A percentile compares a stretch with the other conserved stretches of the same genome.
Conservation (phyloP, 495 filamentous ascomycete species). For the Lophium mytilinum region DNA sequence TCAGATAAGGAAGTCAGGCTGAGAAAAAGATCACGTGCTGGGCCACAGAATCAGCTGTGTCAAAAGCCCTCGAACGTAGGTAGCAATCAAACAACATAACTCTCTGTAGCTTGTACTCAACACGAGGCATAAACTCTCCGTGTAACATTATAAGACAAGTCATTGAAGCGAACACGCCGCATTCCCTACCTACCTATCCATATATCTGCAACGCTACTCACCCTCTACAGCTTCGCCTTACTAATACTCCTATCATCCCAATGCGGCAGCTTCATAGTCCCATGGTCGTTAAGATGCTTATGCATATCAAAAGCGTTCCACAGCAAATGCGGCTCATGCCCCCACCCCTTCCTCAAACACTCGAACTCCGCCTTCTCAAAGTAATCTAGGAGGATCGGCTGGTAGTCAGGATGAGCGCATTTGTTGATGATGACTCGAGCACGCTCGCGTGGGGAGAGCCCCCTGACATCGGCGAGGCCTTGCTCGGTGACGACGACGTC, state of each 20-base stretch:
- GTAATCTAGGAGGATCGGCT: conserved; percentile 74
- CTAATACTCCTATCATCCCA: conserved; percentile 33
- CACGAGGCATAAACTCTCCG: too few species aligned
- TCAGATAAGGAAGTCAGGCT: too few species aligned
- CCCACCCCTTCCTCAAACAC: conserved; percentile 81
- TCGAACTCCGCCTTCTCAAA: conserved; percentile 81
- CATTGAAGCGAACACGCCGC: too few species aligned
- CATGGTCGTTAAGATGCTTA: conserved; percentile 67
- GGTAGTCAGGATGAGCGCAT: conserved; percentile 80
- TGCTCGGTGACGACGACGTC: conserved; percentile 84
- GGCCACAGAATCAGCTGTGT: too few species aligned
- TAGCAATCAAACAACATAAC: too few species aligned
- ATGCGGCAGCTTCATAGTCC: conserved; percentile 69
- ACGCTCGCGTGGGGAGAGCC: conserved; percentile 70
- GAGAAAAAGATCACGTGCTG: too few species aligned
- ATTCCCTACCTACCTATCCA: too few species aligned
- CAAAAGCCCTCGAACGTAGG: too few species aligned
- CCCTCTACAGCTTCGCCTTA: too few species aligned
- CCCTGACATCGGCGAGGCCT: conserved; percentile 80
- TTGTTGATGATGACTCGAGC: conserved; percentile 81
- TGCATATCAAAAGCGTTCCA: conserved; percentile 87
- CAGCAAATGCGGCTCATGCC: conserved; percentile 80
- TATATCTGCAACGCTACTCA: too few species aligned
- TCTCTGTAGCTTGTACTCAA: too few species aligned
- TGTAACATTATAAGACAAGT: too few species aligned